Evolutionary conservation across 2,329 filamentous ascomycete species (phyloP), one percentile per base, ranked within the genome.

Genomic region (Cladorrhinum sp.): DNA sequence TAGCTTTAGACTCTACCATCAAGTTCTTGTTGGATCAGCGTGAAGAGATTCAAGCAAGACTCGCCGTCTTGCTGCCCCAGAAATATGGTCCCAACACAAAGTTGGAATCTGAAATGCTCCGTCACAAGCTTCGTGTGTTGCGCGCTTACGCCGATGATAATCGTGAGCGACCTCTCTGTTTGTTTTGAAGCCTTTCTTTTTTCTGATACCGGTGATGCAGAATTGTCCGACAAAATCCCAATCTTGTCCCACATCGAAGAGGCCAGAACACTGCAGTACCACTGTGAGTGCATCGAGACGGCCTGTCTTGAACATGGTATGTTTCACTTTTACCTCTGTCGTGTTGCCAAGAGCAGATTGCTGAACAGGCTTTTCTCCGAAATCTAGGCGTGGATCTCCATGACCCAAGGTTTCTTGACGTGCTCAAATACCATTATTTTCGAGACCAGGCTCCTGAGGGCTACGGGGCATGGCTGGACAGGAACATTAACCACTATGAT

Each of bases 231-330:
- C 49, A 73, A 71, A 63, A 69, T 80, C 53, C 77, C 79, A 23
- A 73, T 77, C 64, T 71, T 84, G 58, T 85, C 81, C 57, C 80
- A 84, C 64, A 76, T 79, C 23, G 83, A 86, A 71, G 83, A 86
- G 70, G 83, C 83, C 24, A 77, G 83, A 59, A 76, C 77, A 39
- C 72, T 85, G 57, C 83, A 86, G 69, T 83, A 85, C 67, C 80
- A 79, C 65, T 85, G 82, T 72, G 83, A 86, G 72, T 83, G 81
- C 70, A 79, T 86, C 58, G 82, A 85, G 68, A 75, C 75, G 56
- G 78, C 77, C 59, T 81, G 82, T 67, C 70, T 82, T 63, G 77
- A 80, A 18, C 73, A 78, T 72, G 79, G 79, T 81, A 75, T 52
- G 76, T 67, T 49, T 20, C 18, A 36, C 55, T 42, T 46, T 30